Percentiles rank a stretch among this genome's conserved stretches.
These are phyloP conservation scores for Hericium alpestre DNA, from an alignment of 768 basidiomycete species.

Conservation along the genomic window DNA sequence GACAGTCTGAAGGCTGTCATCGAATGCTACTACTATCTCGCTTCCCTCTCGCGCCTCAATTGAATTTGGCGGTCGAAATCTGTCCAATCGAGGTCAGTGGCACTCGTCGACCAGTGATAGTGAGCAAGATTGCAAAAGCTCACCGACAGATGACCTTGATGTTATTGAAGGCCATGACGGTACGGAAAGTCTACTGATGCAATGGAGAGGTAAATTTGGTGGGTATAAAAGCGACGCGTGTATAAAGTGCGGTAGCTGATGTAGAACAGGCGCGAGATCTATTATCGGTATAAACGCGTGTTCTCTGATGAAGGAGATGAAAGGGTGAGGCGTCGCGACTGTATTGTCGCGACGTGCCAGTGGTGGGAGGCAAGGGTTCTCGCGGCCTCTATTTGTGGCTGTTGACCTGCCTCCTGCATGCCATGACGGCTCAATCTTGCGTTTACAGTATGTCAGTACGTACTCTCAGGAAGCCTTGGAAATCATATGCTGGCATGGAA, in stretches of 20 bases:
- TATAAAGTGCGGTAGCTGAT: not conserved
- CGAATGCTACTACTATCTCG: slow-evolving; percentile 82
- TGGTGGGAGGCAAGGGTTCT: not conserved
- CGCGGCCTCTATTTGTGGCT: not conserved
- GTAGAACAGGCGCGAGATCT: not conserved
- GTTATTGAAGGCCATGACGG: slow-evolving; percentile 71
- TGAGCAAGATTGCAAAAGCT: slow-evolving; percentile 23
- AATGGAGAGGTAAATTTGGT: slow-evolving; percentile 9
- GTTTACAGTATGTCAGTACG: not conserved
- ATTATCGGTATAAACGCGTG: not conserved
- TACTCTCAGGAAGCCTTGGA: too few species aligned
- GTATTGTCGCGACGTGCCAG: not conserved
- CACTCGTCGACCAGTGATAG: slow-evolving; percentile 1
- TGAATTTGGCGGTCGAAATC: slow-evolving; percentile 92
- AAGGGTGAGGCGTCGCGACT: not conserved
- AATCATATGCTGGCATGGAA: too few species aligned
- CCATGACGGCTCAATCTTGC: too few species aligned
- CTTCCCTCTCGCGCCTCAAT: slow-evolving; percentile 83
- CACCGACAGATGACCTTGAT: slow-evolving; percentile 99
- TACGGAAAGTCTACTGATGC: slow-evolving; percentile 22
- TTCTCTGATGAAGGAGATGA: not conserved
- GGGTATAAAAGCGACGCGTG: not conserved
- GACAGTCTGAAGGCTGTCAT: slow-evolving; percentile 77
- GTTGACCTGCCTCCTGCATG: not conserved
- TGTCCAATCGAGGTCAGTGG: slow-evolving; percentile 20